These are phyloP conservation scores for Acorus calamus DNA, from an alignment of 106 monocot species.

Conservation along the genomic window DNA sequence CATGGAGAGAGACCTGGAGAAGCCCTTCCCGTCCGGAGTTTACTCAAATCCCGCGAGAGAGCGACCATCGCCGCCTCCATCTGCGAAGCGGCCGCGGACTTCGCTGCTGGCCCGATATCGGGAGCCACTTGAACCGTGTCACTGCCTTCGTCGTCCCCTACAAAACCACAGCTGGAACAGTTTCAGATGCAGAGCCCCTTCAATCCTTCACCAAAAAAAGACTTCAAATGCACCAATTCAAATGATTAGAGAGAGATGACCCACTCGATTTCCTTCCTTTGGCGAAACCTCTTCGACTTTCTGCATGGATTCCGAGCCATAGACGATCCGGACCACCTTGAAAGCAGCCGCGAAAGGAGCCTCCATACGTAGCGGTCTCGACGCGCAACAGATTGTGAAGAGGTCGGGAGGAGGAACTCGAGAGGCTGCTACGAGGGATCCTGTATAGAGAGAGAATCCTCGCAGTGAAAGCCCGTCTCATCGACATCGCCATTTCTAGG, in stretches of 20 bases:
- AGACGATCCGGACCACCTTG: no score
- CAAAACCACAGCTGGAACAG: conserved; percentile 14
- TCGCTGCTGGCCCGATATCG: conserved; percentile 61
- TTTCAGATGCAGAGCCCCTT: conserved; percentile 1
- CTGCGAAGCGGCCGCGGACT: conserved; percentile 45
- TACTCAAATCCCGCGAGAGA: conserved; percentile 70
- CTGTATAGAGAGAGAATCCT: no score
- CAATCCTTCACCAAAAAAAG: neutral
- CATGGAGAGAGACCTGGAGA: conserved; percentile 37
- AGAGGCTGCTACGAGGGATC: no score
- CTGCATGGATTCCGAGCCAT: no score
- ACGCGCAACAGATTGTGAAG: no score
- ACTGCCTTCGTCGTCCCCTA: conserved; percentile 47
- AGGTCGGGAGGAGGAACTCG: no score
- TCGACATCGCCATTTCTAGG: no score
- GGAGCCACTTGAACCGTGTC: conserved; percentile 46
- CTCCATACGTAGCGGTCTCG: no score
- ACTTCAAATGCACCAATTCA: neutral
- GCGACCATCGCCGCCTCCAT: conserved; percentile 84
- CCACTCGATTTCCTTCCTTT: conserved; percentile 64
- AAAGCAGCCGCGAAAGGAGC: no score
- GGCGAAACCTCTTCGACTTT: conserved; percentile 39
- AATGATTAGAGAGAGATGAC: neutral
- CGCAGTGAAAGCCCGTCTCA: no score
- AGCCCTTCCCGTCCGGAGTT: conserved; percentile 88